Evolutionary conservation across 1,284 basidiomycete species (phyloP).

Genomic region (Ceratobasidium sp.): DNA sequence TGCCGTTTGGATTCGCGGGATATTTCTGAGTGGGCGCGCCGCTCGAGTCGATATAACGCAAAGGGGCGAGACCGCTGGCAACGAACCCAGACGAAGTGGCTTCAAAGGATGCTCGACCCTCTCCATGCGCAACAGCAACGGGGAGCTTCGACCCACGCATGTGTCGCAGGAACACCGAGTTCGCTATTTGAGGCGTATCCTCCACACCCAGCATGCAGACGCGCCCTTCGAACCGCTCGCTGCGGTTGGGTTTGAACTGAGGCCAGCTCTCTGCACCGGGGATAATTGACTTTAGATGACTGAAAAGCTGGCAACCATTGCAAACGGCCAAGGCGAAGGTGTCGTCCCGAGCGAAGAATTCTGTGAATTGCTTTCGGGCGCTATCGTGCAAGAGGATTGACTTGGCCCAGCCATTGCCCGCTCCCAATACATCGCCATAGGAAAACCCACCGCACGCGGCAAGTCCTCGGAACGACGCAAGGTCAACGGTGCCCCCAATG

Average conservation of each 20-base stretch:
- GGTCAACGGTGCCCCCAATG: conserved; percentile 74
- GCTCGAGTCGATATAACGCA: conserved; percentile 81
- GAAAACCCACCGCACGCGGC: conserved; percentile 99
- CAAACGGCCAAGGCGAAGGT: conserved; percentile 96
- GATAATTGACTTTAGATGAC: conserved; percentile 86
- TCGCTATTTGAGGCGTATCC: conserved; percentile 65
- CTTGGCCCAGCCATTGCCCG: conserved; percentile 98
- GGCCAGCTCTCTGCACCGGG: conserved; percentile 92
- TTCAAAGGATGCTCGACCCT: conserved; percentile 86
- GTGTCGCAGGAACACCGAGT: conserved; percentile 86
- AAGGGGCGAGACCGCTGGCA: conserved; percentile 68
- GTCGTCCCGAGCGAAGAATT: conserved; percentile 83
- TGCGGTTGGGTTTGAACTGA: conserved; percentile 88
- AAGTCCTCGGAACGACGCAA: conserved; percentile 84
- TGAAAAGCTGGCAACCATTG: conserved; percentile 98
- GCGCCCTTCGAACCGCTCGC: conserved; percentile 92
- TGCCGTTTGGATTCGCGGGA: conserved; percentile 97
- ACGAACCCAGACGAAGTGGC: conserved; percentile 63
- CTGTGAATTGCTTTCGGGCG: conserved; percentile 80
- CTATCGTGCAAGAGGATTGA: conserved; percentile 85
- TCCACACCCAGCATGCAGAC: conserved; percentile 84
- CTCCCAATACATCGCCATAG: conserved; percentile 97
- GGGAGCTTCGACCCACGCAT: conserved; percentile 92
- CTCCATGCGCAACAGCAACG: conserved; percentile 96
- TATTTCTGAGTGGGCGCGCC: conserved; percentile 79